Conservation (phyloP, 73 alveolate species). For the Symbiodinium pilosum region DNA sequence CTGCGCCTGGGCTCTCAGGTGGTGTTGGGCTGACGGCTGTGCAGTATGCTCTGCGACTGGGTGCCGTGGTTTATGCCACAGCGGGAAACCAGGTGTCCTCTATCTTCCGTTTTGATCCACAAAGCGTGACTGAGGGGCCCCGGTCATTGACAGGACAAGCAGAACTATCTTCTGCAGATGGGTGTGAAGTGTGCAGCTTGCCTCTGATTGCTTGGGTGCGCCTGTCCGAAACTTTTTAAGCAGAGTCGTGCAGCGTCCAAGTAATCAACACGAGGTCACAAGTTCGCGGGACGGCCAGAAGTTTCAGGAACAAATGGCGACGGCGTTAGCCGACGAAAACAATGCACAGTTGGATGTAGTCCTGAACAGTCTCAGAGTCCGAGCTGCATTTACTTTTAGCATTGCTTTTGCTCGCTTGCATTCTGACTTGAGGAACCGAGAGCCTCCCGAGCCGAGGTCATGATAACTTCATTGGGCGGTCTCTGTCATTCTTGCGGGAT, state of each 20-base stretch:
- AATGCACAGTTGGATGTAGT: slow-evolving; percentile 43
- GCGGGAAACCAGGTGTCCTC: slow-evolving; percentile 59
- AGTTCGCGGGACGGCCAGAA: slow-evolving; percentile 60
- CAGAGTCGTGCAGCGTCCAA: not conserved
- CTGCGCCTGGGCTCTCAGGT: too few species aligned
- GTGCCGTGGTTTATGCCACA: slow-evolving; percentile 72
- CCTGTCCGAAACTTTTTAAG: too few species aligned
- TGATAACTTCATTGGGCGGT: slow-evolving; percentile 67
- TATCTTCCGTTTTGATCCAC: not conserved
- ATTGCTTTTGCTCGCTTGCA: not conserved
- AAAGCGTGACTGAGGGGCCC: too few species aligned
- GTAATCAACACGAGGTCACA: slow-evolving; percentile 15
- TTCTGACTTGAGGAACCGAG: not conserved
- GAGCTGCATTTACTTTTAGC: not conserved
- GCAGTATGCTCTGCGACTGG: slow-evolving; percentile 46
- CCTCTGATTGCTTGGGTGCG: not conserved
- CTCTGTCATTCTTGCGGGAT: not conserved
- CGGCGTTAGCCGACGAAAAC: not conserved
- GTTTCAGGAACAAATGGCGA: slow-evolving; percentile 33
- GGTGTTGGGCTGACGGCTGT: slow-evolving; percentile 85
- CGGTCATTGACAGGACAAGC: slow-evolving; percentile 40
- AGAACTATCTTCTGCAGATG: slow-evolving; percentile 24
- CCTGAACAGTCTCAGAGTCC: slow-evolving; percentile 56
- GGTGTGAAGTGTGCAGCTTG: slow-evolving; percentile 37
- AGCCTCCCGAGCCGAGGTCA: slow-evolving; percentile 26